phyloP scores from a whole-genome alignment of 139 green algal genomes.

The Picochlorum sp. region DNA sequence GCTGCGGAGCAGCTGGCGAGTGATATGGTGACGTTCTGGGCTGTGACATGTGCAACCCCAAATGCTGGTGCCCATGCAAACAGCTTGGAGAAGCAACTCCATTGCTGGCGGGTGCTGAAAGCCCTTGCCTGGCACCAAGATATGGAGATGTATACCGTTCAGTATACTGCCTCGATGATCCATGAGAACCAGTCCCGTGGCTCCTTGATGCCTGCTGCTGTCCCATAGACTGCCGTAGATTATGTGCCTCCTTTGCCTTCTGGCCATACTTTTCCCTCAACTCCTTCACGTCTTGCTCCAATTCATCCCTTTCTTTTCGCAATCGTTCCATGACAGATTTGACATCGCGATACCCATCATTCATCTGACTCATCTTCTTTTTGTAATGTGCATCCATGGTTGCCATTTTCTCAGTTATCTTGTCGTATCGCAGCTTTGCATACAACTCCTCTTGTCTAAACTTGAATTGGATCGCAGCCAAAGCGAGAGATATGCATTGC shows the following conservation, averaged over 20 bases:
- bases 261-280: conserved; percentile 63
- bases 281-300: conserved; percentile 43
- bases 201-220: too few species aligned
- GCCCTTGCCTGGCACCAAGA: too few species aligned
- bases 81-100: too few species aligned
- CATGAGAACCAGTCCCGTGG: too few species aligned
- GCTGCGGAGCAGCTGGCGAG: too few species aligned
- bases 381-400: conserved; percentile 53
- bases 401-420: conserved; percentile 35
- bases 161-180: too few species aligned
- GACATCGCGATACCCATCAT: conserved; percentile 51
- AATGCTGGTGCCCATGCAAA: too few species aligned
- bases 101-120: too few species aligned
- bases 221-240: not conserved
- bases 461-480: not conserved
- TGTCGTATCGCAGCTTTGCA: conserved; percentile 27
- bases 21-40: too few species aligned
- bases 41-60: too few species aligned
- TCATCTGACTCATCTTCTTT: conserved; percentile 57
- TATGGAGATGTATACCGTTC: too few species aligned
- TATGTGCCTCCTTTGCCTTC: conserved; percentile 50
- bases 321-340: conserved; percentile 34
- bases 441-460: conserved; percentile 26
- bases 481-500: not conserved
- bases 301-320: conserved; percentile 33